phyloP scores from a whole-genome alignment of 371 early-diverging fungal genomes.

The Massospora cicadina region DNA sequence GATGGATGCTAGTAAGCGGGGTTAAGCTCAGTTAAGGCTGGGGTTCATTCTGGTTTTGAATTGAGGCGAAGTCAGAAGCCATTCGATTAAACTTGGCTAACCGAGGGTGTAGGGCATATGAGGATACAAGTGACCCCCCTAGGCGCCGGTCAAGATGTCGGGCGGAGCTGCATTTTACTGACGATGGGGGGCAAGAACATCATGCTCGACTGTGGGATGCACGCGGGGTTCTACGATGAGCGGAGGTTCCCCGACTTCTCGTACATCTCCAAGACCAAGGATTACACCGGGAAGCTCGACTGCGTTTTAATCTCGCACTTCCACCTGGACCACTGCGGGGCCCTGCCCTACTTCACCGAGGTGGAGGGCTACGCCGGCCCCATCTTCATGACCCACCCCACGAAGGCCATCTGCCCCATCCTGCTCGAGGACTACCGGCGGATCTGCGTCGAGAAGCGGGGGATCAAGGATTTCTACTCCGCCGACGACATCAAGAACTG shows the following conservation, averaged over 20 bases:
- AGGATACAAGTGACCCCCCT: conserved; percentile 33
- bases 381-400: conserved; percentile 93
- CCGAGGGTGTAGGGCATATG: no score
- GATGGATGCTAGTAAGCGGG: no score
- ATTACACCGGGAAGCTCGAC: conserved; percentile 73
- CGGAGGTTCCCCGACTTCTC: conserved; percentile 97
- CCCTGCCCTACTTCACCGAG: conserved; percentile 90
- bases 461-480: conserved; percentile 63
- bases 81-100: no score
- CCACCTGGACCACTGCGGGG: conserved; percentile 96
- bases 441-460: conserved; percentile 67
- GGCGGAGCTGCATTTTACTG: conserved; percentile 80
- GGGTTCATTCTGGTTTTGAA: no score
- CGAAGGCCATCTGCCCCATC: conserved; percentile 85
- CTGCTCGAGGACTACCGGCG: conserved; percentile 84
- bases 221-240: conserved; percentile 95
- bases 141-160: conserved; percentile 71
- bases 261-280: conserved; percentile 68
- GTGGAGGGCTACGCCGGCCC: conserved; percentile 88
- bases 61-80: no score
- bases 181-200: conserved; percentile 76
- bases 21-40: no score
- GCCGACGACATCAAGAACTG: conserved; percentile 67
- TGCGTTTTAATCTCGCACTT: conserved; percentile 90
- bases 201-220: conserved; percentile 97